These are phyloP conservation scores for Lunasporangiospora selenospora DNA, from an alignment of 192 early-diverging fungal species.

Conservation along the genomic window DNA sequence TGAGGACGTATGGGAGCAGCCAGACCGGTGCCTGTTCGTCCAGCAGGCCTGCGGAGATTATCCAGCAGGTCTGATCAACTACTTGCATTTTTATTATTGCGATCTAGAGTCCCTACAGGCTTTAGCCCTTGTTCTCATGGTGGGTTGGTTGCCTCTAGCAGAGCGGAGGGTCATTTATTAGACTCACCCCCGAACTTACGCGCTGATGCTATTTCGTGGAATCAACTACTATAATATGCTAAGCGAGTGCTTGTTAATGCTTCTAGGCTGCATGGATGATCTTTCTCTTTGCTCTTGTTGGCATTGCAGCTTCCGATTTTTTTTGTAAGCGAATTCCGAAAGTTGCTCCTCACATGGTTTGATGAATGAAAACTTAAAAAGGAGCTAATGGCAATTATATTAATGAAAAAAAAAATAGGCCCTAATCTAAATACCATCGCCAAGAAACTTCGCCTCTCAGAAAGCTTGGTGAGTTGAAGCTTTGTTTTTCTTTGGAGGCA, in stretches of 20 bases:
- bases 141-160: constrained; percentile 13
- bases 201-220: not conserved
- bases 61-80: constrained; percentile 63
- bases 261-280: constrained; percentile 64
- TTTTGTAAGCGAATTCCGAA: constrained; percentile 60
- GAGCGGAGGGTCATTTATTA: not conserved
- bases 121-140: constrained; percentile 53
- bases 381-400: no score
- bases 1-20: constrained; percentile 52
- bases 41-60: constrained; percentile 64
- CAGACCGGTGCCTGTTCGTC: constrained; percentile 63
- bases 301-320: constrained; percentile 81
- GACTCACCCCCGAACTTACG: not conserved
- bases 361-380: no score
- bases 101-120: constrained; percentile 23
- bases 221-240: no score
- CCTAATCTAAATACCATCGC: constrained; percentile 88
- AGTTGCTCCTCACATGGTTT: no score
- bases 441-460: constrained; percentile 73
- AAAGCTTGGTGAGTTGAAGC: constrained; percentile 68
- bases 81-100: constrained; percentile 63
- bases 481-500: not conserved
- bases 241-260: not conserved
- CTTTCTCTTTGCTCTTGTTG: constrained; percentile 75
- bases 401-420: no score